Percentiles rank a stretch among this genome's conserved stretches.
phyloP scores from a whole-genome alignment of 352 stramenopile genomes.

The Phytophthora sojae region DNA sequence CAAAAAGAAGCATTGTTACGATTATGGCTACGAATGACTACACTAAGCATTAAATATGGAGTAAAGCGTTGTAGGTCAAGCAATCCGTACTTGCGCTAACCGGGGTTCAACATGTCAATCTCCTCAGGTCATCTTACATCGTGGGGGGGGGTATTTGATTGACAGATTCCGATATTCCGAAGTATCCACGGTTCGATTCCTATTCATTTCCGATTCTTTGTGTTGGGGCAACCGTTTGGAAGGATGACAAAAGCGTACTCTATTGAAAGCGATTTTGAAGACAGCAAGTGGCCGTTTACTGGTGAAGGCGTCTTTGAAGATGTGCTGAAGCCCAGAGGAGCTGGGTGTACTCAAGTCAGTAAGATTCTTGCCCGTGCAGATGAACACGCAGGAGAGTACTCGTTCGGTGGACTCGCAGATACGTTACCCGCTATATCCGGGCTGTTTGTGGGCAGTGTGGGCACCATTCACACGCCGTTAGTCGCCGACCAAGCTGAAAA shows the following conservation, averaged over 20 bases:
- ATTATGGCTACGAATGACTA: no score
- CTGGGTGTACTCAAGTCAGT: not conserved
- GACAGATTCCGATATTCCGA: no score
- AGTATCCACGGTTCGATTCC: no score
- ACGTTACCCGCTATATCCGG: not conserved
- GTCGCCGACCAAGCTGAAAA: not conserved
- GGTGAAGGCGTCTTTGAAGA: not conserved
- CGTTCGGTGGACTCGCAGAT: not conserved
- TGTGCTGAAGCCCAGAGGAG: not conserved
- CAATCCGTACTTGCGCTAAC: no score
- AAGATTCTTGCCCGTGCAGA: not conserved
- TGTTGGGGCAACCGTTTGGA: not conserved
- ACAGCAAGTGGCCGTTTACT: not conserved
- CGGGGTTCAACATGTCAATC: no score
- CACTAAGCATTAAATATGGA: no score
- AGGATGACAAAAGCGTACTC: not conserved
- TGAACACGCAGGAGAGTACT: not conserved
- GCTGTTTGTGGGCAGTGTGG: not conserved
- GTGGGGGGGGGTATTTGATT: no score
- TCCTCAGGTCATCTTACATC: no score
- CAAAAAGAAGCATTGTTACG: no score
- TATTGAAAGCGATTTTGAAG: not conserved
- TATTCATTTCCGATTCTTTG: not conserved
- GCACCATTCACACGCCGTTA: not conserved
- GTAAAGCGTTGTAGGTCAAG: no score